These are phyloP conservation scores for Aspergillus transmontanensis DNA, from an alignment of 2,329 filamentous ascomycete species.

Conservation along the genomic window DNA sequence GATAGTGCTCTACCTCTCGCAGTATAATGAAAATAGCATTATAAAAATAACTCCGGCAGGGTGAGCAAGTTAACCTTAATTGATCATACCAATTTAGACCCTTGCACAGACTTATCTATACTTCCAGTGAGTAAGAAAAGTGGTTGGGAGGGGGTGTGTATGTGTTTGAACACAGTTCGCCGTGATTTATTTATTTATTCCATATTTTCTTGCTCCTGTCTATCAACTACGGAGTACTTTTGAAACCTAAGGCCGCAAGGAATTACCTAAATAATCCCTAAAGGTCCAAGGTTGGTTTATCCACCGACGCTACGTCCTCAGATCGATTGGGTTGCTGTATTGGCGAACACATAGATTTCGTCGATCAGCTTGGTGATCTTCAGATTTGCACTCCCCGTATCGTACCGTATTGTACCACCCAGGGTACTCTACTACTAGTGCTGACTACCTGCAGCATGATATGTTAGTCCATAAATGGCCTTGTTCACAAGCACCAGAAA, in stretches of 20 bases:
- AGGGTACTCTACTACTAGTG: background rate
- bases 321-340: background rate
- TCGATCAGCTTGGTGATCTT: background rate
- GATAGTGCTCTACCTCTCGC: no score
- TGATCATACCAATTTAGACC: background rate
- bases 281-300: background rate
- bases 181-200: no score
- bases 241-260: background rate
- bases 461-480: no score
- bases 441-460: background rate
- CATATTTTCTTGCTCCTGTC: no score
- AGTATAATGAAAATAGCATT: background rate
- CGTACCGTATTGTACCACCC: no score
- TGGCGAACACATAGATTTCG: background rate
- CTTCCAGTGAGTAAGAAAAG: no score
- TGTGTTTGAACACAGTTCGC: no score
- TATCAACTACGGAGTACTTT: background rate
- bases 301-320: background rate
- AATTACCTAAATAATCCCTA: no score
- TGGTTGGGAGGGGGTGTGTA: no score
- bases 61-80: background rate
- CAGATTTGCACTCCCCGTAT: background rate
- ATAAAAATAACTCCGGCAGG: background rate
- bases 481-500: no score
- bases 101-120: background rate